Percentiles rank a stretch among this genome's conserved stretches.
These are phyloP conservation scores for Iberis pinnata DNA, from an alignment of 345 rosid species.

Conservation along the genomic window DNA sequence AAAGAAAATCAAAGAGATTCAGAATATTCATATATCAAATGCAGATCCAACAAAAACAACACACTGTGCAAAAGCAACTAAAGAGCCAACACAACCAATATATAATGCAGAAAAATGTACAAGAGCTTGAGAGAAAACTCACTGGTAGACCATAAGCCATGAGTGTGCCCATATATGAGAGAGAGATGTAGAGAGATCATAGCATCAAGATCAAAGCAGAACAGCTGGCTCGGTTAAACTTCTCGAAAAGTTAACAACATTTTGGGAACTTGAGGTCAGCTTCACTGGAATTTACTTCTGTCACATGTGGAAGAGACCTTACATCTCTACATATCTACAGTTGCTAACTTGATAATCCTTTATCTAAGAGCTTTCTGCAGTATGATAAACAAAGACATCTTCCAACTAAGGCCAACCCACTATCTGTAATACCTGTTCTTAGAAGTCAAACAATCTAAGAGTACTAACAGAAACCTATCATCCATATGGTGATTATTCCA, in stretches of 20 bases:
- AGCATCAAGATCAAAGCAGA: conserved; percentile 26
- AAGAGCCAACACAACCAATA: conserved; percentile 6
- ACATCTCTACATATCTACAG: too few relatives aligned
- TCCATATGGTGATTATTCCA: too few relatives aligned
- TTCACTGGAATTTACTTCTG: conserved; percentile 66
- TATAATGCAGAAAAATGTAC: conserved; percentile 21
- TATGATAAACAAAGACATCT: too few relatives aligned
- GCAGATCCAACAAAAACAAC: conserved; percentile 19
- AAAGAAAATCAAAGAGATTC: conserved; percentile 17
- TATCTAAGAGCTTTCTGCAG: too few relatives aligned
- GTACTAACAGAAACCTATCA: too few relatives aligned
- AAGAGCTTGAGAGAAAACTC: conserved; percentile 25
- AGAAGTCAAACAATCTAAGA: too few relatives aligned
- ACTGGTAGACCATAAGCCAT: conserved; percentile 19
- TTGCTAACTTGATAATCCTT: too few relatives aligned
- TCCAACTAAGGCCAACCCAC: too few relatives aligned
- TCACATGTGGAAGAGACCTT: conserved; percentile 71
- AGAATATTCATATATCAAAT: conserved; percentile 11
- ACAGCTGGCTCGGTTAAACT: conserved; percentile 63
- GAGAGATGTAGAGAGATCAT: conserved; percentile 13
- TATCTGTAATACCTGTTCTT: too few relatives aligned
- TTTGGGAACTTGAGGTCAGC: conserved; percentile 69
- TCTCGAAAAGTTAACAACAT: conserved; percentile 60
- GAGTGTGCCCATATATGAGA: too few relatives aligned
- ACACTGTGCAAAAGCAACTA: conserved; percentile 13